These are phyloP conservation scores for Ceriops tagal DNA, from an alignment of 345 rosid species.

Conservation along the genomic window DNA sequence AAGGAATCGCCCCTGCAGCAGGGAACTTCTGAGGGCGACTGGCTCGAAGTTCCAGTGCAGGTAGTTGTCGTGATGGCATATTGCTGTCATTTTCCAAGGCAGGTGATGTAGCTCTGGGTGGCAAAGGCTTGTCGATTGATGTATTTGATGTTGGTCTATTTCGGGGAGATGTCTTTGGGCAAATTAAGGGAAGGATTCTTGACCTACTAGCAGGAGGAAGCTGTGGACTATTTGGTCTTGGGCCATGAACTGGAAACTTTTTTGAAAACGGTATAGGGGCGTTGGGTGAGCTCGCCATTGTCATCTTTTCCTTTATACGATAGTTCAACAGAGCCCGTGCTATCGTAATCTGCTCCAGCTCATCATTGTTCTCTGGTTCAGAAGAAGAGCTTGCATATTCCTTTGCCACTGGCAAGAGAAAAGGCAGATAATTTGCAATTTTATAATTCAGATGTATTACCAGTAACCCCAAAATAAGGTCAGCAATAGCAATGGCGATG, in stretches of 20 bases:
- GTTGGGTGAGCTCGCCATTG: constrained; percentile 45
- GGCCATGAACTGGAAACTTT: constrained; percentile 58
- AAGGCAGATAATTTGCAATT: not conserved
- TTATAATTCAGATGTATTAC: no score
- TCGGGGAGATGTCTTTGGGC: constrained; percentile 56
- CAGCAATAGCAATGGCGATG: no score
- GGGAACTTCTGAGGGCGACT: constrained; percentile 55
- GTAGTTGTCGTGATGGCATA: constrained; percentile 17
- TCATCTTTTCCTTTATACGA: constrained; percentile 73
- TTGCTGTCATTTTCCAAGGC: constrained; percentile 12
- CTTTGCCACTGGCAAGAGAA: constrained; percentile 74
- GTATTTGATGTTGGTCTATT: constrained; percentile 39
- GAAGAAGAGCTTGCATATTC: constrained; percentile 75
- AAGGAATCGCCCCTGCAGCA: constrained; percentile 73
- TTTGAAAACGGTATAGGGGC: constrained; percentile 61
- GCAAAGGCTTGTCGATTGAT: constrained; percentile 27
- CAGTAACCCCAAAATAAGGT: not conserved
- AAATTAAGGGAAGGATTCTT: constrained; percentile 84
- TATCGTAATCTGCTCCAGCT: constrained; percentile 86
- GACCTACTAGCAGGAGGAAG: constrained; percentile 62
- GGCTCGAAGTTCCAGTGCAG: constrained; percentile 37
- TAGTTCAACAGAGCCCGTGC: constrained; percentile 76
- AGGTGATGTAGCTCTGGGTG: constrained; percentile 9
- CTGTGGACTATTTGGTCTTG: constrained; percentile 90
- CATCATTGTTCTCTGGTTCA: constrained; percentile 77